Base-by-base conservation (phyloP, 2,329 filamentous ascomycete genomes). In the Xylariaceae sp. region DNA sequence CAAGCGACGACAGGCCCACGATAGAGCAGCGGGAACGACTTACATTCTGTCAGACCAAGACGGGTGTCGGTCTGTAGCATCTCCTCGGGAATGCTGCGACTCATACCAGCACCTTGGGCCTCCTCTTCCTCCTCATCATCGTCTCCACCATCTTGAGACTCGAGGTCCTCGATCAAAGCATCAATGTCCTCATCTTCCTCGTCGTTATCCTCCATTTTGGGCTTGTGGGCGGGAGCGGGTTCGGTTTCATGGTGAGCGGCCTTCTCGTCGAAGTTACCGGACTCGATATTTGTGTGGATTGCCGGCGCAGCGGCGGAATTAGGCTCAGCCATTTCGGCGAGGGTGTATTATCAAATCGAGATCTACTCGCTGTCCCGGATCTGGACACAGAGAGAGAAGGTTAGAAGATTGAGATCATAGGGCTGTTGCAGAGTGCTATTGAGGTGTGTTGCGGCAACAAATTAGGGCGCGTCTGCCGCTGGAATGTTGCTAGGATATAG, bases 161-260 rank as follows among this genome's bases (percentile, higher is more conserved):
- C 89, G 65, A 96, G 87, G 69, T 95, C 91, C 74, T 92, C 89
- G 66, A 96, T 96, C 69, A 96, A 82, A 70, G 87, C 86, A 71
- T 96, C 90, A 66, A 96, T 92, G 73, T 94, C 89, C 78, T 92
- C 89, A 68, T 92, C 89, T 41, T 90, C 89, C 19, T 92, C 88
- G 45, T 88, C 87, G 34, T 87, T 87, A 26, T 83, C 83, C 39
- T 75, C 78, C 19, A 70, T 72, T 69, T 77, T 79, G 58, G 71
- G 67, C 68, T 76, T 75, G 69, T 74, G 73, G 57, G 73, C 61
- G 37, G 73, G 63, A 36, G 71, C 63, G 43, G 71, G 65, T 34
- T 70, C 68, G 59, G 73, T 70, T 56, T 75, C 68, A 63, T 65
- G 59, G 52, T 70, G 69, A 29, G 73, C 76, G 56, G 74, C 75